Percentiles rank a stretch among this genome's conserved stretches.
Conservation (phyloP, 1,284 basidiomycete species). For the Sporisorium graminicola region DNA sequence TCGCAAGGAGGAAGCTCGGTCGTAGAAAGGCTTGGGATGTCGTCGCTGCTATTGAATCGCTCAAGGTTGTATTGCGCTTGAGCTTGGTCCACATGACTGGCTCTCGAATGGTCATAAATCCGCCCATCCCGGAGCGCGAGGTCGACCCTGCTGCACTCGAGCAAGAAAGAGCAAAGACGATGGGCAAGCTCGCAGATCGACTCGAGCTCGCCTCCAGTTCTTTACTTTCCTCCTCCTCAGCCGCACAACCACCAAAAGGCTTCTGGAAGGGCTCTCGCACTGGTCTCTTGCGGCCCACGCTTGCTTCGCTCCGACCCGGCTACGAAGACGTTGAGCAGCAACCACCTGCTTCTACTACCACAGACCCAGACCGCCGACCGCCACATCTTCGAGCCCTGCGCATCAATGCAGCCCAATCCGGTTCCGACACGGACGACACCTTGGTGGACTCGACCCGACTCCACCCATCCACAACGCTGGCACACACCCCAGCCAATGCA, state of each 20-base stretch:
- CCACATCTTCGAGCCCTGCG: slow-evolving; percentile 40
- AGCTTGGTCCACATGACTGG: slow-evolving; percentile 68
- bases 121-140: slow-evolving; percentile 69
- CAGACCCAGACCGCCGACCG: slow-evolving; percentile 24
- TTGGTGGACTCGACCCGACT: slow-evolving; percentile 54
- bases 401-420: slow-evolving; percentile 44
- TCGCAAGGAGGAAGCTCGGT: slow-evolving; percentile 65
- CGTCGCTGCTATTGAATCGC: slow-evolving; percentile 70
- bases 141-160: slow-evolving; percentile 66
- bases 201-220: slow-evolving; percentile 30
- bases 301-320: slow-evolving; percentile 56
- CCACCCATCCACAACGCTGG: slow-evolving; percentile 23
- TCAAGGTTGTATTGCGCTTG: slow-evolving; percentile 69
- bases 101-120: slow-evolving; percentile 67
- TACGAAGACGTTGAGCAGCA: slow-evolving; percentile 20
- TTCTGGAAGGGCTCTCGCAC: slow-evolving; percentile 63
- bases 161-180: slow-evolving; percentile 39
- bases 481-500: slow-evolving; percentile 3
- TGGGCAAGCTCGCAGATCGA: slow-evolving; percentile 32
- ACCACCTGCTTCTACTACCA: not conserved
- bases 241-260: slow-evolving; percentile 28
- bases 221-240: no score
- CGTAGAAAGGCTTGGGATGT: slow-evolving; percentile 68
- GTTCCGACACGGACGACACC: slow-evolving; percentile 60
- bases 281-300: slow-evolving; percentile 55